These are phyloP conservation scores for Lipomyces sp. DNA, from an alignment of 805 yeast genomes.

Conservation along the genomic window DNA sequence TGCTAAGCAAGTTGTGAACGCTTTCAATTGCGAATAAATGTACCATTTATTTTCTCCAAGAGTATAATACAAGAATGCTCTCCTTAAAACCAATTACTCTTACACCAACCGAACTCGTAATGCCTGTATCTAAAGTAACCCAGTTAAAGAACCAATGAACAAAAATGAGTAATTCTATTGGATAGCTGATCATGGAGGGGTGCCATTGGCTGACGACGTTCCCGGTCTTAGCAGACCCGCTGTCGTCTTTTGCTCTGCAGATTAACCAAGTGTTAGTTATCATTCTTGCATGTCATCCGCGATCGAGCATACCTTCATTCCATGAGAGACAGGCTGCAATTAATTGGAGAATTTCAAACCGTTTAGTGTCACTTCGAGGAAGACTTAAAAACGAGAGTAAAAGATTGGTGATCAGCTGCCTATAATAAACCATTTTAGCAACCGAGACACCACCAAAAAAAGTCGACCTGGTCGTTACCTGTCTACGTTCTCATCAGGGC, in stretches of 20 bases:
- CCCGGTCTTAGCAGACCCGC: slow-evolving; percentile 61
- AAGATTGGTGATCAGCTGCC: slow-evolving; percentile 84
- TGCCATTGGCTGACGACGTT: slow-evolving; percentile 3
- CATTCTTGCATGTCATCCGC: not conserved
- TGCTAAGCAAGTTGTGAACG: not conserved
- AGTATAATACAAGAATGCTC: not conserved
- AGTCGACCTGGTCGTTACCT: slow-evolving; percentile 54
- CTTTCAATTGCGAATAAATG: not conserved
- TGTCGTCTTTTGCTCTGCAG: slow-evolving; percentile 58
- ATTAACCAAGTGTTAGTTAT: not conserved
- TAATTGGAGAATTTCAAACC: slow-evolving; percentile 86
- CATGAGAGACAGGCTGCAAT: slow-evolving; percentile 83
- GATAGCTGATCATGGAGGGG: not conserved
- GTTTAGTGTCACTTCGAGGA: slow-evolving; percentile 92
- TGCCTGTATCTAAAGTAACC: not conserved
- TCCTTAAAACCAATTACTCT: not conserved
- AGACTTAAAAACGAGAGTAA: slow-evolving; percentile 81
- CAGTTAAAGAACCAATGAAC: not conserved
- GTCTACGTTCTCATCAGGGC: slow-evolving; percentile 43
- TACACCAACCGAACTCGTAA: not conserved
- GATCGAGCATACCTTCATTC: slow-evolving; percentile 62
- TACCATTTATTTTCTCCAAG: not conserved
- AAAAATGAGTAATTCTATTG: not conserved
- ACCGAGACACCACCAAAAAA: not conserved
- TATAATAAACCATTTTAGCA: slow-evolving; percentile 53